Conservation (phyloP, 352 stramenopile genomes). For the Discostella stelligera region DNA sequence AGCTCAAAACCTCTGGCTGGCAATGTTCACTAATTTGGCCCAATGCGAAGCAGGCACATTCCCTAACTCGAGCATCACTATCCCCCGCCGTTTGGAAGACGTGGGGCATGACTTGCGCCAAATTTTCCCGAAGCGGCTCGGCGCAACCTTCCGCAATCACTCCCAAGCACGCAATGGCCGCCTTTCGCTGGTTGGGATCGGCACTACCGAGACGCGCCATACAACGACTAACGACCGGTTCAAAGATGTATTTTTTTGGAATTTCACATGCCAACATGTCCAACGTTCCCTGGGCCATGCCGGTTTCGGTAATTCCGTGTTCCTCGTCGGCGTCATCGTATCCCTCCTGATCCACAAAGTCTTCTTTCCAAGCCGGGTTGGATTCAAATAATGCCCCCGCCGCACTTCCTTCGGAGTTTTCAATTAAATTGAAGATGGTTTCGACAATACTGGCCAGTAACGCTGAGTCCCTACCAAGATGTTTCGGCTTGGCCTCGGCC, state of each 20-base stretch:
- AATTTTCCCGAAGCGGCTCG: constrained; percentile 92
- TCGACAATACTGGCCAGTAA: constrained; percentile 74
- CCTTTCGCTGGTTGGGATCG: constrained; percentile 91
- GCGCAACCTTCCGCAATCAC: constrained; percentile 96
- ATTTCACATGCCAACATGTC: constrained; percentile 87
- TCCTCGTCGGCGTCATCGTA: constrained; percentile 76
- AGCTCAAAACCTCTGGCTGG: constrained; percentile 94
- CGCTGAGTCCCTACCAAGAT: constrained; percentile 77
- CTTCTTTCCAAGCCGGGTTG: constrained; percentile 82
- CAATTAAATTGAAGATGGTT: constrained; percentile 81
- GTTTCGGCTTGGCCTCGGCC: constrained; percentile 84
- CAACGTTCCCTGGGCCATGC: constrained; percentile 85
- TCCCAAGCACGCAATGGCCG: constrained; percentile 92
- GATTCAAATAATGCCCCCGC: constrained; percentile 82
- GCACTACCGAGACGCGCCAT: constrained; percentile 87
- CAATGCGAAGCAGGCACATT: constrained; percentile 96
- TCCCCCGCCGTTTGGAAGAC: constrained; percentile 90
- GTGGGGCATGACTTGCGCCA: constrained; percentile 90
- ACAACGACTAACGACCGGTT: constrained; percentile 76
- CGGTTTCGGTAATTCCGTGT: constrained; percentile 79
- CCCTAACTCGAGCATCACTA: constrained; percentile 90
- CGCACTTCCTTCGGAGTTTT: constrained; percentile 71
- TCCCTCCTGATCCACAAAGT: constrained; percentile 80
- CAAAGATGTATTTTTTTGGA: constrained; percentile 86
- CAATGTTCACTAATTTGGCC: constrained; percentile 97